phyloP scores from a whole-genome alignment of 225 moss, liverwort and hornwort genomes.

The Thuidium tamariscinum region DNA sequence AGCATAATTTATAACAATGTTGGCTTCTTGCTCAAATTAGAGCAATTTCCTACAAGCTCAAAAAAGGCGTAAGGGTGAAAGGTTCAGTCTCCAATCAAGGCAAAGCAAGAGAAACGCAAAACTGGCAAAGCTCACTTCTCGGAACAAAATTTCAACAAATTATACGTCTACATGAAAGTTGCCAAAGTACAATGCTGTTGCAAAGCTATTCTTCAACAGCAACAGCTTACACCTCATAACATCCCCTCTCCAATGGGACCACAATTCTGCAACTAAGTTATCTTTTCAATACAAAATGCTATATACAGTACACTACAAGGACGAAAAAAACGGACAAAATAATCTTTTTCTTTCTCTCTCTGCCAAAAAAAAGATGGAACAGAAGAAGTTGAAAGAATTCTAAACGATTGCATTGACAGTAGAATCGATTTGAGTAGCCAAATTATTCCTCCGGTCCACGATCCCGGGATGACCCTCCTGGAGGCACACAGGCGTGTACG shows the following conservation, averaged over 20 bases:
- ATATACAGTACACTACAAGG: not conserved
- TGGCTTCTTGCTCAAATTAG: no score
- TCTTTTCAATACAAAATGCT: not conserved
- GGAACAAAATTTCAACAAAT: not conserved
- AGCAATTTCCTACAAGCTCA: no score
- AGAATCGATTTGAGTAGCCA: slow-evolving; percentile 5
- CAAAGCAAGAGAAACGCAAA: not conserved
- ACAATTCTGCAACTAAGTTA: not conserved
- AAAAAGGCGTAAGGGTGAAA: no score
- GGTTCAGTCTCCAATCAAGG: no score
- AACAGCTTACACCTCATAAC: not conserved
- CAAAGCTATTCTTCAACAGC: not conserved
- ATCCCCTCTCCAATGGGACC: not conserved
- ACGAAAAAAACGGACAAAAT: not conserved
- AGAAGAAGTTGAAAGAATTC: not conserved
- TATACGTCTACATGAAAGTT: not conserved
- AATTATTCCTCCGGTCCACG: not conserved
- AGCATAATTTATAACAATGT: no score
- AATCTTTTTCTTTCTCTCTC: not conserved
- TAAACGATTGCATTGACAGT: slow-evolving; percentile 21
- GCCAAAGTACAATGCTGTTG: not conserved
- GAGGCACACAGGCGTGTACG: slow-evolving; percentile 2
- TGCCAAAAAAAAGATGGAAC: not conserved
- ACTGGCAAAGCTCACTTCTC: not conserved
- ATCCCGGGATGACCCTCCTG: slow-evolving; percentile 18